Percentiles rank a stretch among this genome's conserved stretches.
phyloP scores from a whole-genome alignment of 176 grass and related monocot genomes.

The Bromus sterilis region DNA sequence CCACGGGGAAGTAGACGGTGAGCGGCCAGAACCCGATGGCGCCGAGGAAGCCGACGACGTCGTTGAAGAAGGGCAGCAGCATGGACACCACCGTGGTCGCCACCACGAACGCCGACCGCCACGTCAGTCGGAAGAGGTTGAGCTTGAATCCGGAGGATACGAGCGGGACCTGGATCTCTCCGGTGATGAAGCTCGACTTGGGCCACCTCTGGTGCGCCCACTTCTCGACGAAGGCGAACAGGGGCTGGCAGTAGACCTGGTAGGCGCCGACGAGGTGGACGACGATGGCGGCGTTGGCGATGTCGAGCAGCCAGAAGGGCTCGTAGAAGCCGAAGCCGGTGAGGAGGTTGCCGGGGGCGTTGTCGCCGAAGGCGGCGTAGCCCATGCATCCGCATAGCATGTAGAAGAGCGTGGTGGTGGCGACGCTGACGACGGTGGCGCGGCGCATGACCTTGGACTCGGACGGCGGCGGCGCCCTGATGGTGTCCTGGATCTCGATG shows the following conservation, averaged over 20 bases:
- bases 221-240: slow-evolving; percentile 92
- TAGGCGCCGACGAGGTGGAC: slow-evolving; percentile 69
- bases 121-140: slow-evolving; percentile 74
- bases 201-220: slow-evolving; percentile 69
- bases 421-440: slow-evolving; percentile 46
- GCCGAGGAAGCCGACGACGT: slow-evolving; percentile 79
- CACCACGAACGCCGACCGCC: slow-evolving; percentile 75
- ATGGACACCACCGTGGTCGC: slow-evolving; percentile 79
- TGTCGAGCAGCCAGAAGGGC: slow-evolving; percentile 69
- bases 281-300: slow-evolving; percentile 62
- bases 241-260: slow-evolving; percentile 89
- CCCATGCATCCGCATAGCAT: slow-evolving; percentile 60
- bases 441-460: slow-evolving; percentile 60
- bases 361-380: slow-evolving; percentile 55
- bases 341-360: slow-evolving; percentile 49
- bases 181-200: slow-evolving; percentile 35
- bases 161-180: slow-evolving; percentile 47
- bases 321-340: slow-evolving; percentile 69
- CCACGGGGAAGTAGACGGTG: slow-evolving; percentile 81
- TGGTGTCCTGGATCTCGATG: slow-evolving; percentile 92
- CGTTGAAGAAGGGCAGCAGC: slow-evolving; percentile 97
- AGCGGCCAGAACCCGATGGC: slow-evolving; percentile 88
- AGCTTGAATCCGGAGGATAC: slow-evolving; percentile 32
- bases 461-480: slow-evolving; percentile 42
- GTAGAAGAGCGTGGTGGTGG: slow-evolving; percentile 59